A percentile compares a stretch with the other conserved stretches of the same genome.
Conservation (phyloP, 2,329 filamentous ascomycete species). For the Berkeleyomyces basicola region DNA sequence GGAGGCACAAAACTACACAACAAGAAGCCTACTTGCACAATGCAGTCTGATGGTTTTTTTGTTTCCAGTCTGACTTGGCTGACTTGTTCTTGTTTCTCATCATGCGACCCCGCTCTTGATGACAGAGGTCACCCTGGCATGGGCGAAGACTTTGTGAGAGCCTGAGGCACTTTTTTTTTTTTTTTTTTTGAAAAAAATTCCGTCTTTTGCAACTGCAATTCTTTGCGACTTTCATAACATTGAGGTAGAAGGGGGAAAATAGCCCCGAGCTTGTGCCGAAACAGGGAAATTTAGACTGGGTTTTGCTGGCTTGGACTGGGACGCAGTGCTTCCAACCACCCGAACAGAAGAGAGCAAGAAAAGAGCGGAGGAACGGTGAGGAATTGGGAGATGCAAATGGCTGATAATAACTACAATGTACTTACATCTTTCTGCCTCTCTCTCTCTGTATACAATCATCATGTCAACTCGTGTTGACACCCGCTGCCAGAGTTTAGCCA, state of each 20-base stretch:
- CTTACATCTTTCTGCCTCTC: no score
- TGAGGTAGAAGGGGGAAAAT: not conserved
- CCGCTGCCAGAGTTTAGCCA: no score
- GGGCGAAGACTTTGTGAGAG: not conserved
- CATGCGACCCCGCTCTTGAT: constrained; percentile 4
- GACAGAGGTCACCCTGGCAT: not conserved
- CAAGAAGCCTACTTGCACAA: no score
- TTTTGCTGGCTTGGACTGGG: not conserved
- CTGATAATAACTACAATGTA: no score
- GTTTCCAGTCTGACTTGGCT: no score
- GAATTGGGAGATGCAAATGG: no score
- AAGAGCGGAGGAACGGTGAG: not conserved
- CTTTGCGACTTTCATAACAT: not conserved
- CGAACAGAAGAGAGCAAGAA: not conserved
- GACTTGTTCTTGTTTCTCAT: no score
- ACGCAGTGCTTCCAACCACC: not conserved
- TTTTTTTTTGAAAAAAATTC: not conserved
- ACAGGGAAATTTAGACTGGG: not conserved
- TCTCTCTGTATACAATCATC: no score
- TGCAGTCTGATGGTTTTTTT: no score
- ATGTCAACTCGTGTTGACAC: no score
- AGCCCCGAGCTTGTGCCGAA: constrained; percentile 6
- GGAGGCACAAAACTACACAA: no score
- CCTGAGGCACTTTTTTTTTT: not conserved
- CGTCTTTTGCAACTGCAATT: not conserved